A percentile compares a stretch with the other conserved stretches of the same genome.
phyloP scores from a whole-genome alignment of 2,329 filamentous ascomycete genomes.

The Alternaria atra region DNA sequence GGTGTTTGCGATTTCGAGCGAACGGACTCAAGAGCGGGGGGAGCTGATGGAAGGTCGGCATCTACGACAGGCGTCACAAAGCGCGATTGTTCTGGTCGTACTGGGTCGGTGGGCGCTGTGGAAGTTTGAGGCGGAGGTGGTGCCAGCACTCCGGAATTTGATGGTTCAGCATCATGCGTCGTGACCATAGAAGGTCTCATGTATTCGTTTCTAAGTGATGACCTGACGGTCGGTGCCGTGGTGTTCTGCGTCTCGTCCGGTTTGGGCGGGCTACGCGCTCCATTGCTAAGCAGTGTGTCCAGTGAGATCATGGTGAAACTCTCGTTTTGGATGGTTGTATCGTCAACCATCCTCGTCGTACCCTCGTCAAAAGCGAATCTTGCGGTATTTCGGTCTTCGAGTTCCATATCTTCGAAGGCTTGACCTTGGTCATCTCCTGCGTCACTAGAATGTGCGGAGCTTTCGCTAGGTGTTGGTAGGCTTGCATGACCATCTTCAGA shows the following conservation, averaged over 20 bases:
- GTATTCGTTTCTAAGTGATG: slow-evolving; percentile 24
- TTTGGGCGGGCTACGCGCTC: slow-evolving; percentile 36
- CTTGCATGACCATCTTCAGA: not conserved
- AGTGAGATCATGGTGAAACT: slow-evolving; percentile 62
- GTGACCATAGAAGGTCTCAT: slow-evolving; percentile 15
- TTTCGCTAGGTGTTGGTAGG: slow-evolving; percentile 13
- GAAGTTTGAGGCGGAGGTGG: slow-evolving; percentile 12
- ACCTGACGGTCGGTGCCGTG: slow-evolving; percentile 12
- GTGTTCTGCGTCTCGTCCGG: slow-evolving; percentile 14
- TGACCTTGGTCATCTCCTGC: slow-evolving; percentile 1
- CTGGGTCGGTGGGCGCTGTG: slow-evolving; percentile 15
- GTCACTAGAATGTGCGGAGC: slow-evolving; percentile 10
- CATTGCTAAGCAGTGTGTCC: slow-evolving; percentile 54
- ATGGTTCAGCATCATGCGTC: not conserved
- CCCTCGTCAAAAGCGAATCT: slow-evolving; percentile 44
- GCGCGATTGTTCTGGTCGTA: slow-evolving; percentile 27
- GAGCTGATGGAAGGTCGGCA: slow-evolving; percentile 37
- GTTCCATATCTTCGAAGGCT: slow-evolving; percentile 23
- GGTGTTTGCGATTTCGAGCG: slow-evolving; percentile 42
- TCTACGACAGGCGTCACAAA: slow-evolving; percentile 43
- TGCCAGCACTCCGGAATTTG: slow-evolving; percentile 11
- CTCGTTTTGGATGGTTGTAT: slow-evolving; percentile 59
- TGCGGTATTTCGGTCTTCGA: slow-evolving; percentile 31
- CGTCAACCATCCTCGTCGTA: slow-evolving; percentile 50
- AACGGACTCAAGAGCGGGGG: slow-evolving; percentile 39